Evolutionary conservation across 805 yeast species (phyloP).

Genomic region (Schizosaccharomyces lindneri): DNA sequence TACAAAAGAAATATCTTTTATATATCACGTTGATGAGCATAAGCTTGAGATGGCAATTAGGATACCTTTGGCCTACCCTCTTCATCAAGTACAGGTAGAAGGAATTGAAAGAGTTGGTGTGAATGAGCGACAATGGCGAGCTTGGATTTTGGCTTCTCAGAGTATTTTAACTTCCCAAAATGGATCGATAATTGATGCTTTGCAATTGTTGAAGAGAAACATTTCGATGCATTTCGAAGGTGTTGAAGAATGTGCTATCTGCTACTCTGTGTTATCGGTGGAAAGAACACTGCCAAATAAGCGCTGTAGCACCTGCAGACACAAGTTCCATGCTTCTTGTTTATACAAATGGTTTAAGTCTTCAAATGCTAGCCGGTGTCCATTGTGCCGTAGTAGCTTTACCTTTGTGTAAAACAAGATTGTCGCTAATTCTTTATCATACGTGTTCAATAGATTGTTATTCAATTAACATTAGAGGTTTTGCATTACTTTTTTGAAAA

Average conservation of each 20-base stretch:
- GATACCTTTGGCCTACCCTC: conserved; percentile 56
- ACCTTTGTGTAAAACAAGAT: neutral
- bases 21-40: conserved; percentile 67
- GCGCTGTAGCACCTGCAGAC: conserved; percentile 68
- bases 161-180: conserved; percentile 24
- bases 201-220: conserved; percentile 44
- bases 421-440: neutral
- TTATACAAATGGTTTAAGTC: conserved; percentile 92
- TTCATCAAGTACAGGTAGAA: conserved; percentile 44
- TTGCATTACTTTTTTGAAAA: too few species aligned
- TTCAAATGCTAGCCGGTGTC: conserved; percentile 79
- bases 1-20: conserved; percentile 43
- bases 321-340: conserved; percentile 89
- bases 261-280: conserved; percentile 63
- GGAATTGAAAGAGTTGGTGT: conserved; percentile 72
- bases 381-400: conserved; percentile 59
- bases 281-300: conserved; percentile 80
- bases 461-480: too few species aligned
- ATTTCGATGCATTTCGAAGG: conserved; percentile 73
- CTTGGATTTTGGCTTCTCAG: conserved; percentile 84
- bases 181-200: conserved; percentile 31
- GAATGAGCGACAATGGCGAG: conserved; percentile 76
- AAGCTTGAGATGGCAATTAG: conserved; percentile 52
- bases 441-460: too few species aligned
- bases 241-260: conserved; percentile 89